phyloP scores from a whole-genome alignment of 345 rosid genomes.

The Arabidopsis suecica region DNA sequence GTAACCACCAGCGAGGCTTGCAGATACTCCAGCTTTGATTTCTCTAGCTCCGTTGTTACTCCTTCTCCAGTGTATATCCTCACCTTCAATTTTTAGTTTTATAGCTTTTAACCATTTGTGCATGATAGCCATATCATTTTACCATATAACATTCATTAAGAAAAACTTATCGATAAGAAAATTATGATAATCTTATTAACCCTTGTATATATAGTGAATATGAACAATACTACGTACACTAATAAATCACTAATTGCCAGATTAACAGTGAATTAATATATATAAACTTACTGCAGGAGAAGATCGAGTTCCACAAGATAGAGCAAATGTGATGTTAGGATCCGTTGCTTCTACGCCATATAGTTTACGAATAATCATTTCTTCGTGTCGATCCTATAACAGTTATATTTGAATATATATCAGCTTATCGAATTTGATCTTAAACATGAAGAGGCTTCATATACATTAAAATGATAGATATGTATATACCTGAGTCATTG shows the following conservation, averaged over 20 bases:
- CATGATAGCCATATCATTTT: neutral
- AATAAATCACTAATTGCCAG: neutral
- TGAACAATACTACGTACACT: neutral
- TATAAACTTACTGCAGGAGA: constrained; percentile 77
- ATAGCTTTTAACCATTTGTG: neutral
- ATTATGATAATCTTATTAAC: neutral
- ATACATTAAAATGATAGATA: neutral
- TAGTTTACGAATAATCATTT: constrained; percentile 62
- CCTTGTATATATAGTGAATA: neutral
- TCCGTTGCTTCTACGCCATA: constrained; percentile 65
- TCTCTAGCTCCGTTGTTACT: constrained; percentile 69
- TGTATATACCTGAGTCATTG: constrained; percentile 52
- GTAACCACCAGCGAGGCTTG: constrained; percentile 84
- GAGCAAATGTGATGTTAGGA: constrained; percentile 83
- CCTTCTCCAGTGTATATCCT: constrained; percentile 83
- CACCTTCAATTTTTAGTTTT: constrained; percentile 55
- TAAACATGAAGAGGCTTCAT: neutral
- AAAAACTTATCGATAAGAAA: neutral
- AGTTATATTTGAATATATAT: constrained; percentile 12
- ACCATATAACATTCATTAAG: neutral
- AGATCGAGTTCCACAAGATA: constrained; percentile 86
- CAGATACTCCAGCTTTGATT: constrained; percentile 82
- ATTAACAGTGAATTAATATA: neutral
- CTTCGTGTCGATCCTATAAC: constrained; percentile 59
- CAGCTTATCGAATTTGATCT: neutral